A percentile compares a stretch with the other conserved stretches of the same genome.
phyloP scores from a whole-genome alignment of 225 moss, liverwort and hornwort genomes.

The Straminergon stramineum region DNA sequence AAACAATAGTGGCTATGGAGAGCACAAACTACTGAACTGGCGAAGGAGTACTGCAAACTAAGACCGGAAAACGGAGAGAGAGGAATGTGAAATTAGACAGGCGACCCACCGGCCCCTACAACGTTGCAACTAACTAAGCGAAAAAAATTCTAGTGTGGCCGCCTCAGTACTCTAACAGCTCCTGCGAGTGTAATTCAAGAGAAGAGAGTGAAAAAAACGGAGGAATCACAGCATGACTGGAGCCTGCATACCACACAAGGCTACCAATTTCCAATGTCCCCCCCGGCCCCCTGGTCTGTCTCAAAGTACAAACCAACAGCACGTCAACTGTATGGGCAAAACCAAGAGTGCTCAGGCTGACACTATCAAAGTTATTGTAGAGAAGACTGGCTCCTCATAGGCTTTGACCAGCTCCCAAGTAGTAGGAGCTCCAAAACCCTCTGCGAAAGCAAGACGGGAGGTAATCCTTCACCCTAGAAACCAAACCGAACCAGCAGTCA shows the following conservation, averaged over 20 bases:
- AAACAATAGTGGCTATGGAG: not conserved
- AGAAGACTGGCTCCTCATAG: conserved; percentile 14
- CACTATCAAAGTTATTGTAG: conserved; percentile 10
- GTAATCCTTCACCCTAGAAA: not conserved
- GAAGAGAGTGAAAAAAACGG: not conserved
- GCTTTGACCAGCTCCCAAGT: conserved; percentile 16
- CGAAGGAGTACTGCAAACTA: not conserved
- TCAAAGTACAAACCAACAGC: not conserved
- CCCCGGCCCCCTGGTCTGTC: not conserved
- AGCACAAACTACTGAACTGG: not conserved
- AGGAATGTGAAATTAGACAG: not conserved
- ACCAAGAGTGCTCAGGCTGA: conserved; percentile 12
- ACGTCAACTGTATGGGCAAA: conserved; percentile 7
- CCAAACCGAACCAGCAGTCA: not conserved
- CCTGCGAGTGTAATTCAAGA: not conserved
- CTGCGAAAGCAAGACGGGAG: not conserved
- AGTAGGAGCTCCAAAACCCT: not conserved
- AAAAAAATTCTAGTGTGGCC: not conserved
- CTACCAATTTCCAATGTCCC: conserved; percentile 1
- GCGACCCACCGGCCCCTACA: not conserved
- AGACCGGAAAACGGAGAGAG: not conserved
- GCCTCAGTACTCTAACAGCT: not conserved
- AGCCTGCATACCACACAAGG: not conserved
- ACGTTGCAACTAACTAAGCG: not conserved
- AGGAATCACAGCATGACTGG: not conserved